Base-by-base conservation (phyloP, 2,329 filamentous ascomycete species). In the Chrysosporium keratinophilum region DNA sequence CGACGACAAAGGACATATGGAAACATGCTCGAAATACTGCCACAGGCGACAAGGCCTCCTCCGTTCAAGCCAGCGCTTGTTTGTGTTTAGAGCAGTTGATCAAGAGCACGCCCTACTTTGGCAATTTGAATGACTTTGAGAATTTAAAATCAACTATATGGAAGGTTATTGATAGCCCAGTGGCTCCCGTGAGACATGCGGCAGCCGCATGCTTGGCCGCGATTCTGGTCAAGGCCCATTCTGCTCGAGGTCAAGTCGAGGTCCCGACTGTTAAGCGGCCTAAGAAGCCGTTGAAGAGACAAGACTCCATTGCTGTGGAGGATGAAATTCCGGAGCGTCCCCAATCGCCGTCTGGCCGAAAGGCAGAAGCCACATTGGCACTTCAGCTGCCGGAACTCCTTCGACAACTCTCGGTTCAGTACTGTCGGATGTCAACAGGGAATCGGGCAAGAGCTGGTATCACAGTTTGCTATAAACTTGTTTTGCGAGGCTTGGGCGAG, bases 81-180 rank as follows among this genome's bases (percentile, higher is more conserved):
- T 82, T 82, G 59, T 94, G 88, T 65, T 72, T 98, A 58, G 84
- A 86, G 64, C 76, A 82, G 52, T 73, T 97, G 47, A 73, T 86
- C 19, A 83, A 79, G 54, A 74, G 79, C 57, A 96, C 90, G 0
- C 70, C 79, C 0, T 94, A 87, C 66, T 97, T 97, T 65, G 84
- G 89, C 64, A 95, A 94, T 64, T 82, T 85, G 12, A 84, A 78
- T 66, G 93, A 98, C 65, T 95, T 95, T 64, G 93, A 98, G 61
- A 88, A 86, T 66, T 71, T 97, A 17, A 89, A 91, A 69, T 80
- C 79, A 34, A 81, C 85, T 5, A 74, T 94, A 14, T 93, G 89
- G 78, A 97, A 95, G 69, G 80, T 85, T 0, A 84, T 94, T 56
- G 93, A 98, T 61, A 90, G 84, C 35, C 70, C 82, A 1, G 86